Conservation (phyloP, 2,329 filamentous ascomycete species). For the Fusarium verticillioides region DNA sequence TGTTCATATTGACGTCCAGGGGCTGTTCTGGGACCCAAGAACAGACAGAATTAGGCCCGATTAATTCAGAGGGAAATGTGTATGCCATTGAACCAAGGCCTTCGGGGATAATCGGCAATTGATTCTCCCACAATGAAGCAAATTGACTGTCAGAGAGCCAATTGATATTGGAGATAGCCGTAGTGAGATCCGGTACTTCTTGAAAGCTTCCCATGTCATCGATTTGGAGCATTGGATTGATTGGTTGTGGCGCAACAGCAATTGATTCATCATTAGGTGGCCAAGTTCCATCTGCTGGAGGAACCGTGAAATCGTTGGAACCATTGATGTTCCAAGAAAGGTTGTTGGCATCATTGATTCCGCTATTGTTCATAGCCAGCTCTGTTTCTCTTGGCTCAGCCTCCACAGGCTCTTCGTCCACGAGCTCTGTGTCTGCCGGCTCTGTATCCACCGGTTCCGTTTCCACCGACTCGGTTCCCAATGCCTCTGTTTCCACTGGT, state of each 20-base stretch:
- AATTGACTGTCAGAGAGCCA: conserved; percentile 19
- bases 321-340: neutral
- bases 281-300: neutral
- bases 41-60: neutral
- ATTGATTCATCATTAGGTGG: neutral
- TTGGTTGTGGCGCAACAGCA: neutral
- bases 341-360: neutral
- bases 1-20: neutral
- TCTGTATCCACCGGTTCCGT: neutral
- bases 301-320: neutral
- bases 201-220: conserved; percentile 2
- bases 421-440: neutral
- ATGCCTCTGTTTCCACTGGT: neutral
- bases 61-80: neutral
- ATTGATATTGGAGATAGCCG: neutral
- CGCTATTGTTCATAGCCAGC: neutral
- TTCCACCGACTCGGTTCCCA: neutral
- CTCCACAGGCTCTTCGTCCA: neutral
- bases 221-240: conserved; percentile 3
- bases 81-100: conserved; percentile 10
- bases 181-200: neutral
- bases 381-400: neutral
- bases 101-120: neutral
- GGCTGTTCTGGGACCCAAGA: neutral
- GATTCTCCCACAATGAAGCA: conserved; percentile 8